phyloP scores from a whole-genome alignment of 2,329 filamentous ascomycete genomes.

The Chaetomiaceae sp. region DNA sequence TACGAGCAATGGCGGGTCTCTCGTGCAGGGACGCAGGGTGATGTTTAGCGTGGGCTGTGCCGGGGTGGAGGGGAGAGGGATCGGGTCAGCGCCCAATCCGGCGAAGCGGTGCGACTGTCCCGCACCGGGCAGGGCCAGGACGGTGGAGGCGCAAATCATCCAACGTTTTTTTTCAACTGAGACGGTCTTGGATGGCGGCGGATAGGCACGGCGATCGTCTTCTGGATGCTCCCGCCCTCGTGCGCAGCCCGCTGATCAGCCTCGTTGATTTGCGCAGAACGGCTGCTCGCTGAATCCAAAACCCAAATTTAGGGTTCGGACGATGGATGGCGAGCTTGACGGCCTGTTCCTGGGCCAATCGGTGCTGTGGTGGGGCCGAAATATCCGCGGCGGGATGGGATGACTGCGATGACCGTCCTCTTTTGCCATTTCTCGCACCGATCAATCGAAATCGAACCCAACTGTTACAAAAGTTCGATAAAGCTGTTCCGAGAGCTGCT shows the following conservation, averaged over 20 bases:
- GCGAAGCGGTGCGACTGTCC: constrained; percentile 6
- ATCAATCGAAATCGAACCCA: too few relatives aligned
- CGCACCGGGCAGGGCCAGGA: too few relatives aligned
- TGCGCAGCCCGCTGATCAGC: background rate
- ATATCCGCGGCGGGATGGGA: constrained; percentile 6
- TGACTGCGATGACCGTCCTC: background rate
- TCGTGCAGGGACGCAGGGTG: background rate
- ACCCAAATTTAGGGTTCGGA: constrained; percentile 1
- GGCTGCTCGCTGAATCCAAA: background rate
- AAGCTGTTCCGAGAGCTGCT: too few relatives aligned
- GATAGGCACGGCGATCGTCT: background rate
- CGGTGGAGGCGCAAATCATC: too few relatives aligned
- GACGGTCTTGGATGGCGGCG: background rate
- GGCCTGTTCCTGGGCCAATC: constrained; percentile 9
- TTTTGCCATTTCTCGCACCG: too few relatives aligned
- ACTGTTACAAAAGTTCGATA: too few relatives aligned
- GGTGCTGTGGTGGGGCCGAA: constrained; percentile 10
- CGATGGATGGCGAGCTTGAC: background rate
- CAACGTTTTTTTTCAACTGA: too few relatives aligned
- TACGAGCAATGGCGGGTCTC: background rate
- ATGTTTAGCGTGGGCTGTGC: constrained; percentile 5
- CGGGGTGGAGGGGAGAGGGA: too few relatives aligned
- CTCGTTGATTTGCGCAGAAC: background rate
- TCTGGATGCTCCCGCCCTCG: background rate
- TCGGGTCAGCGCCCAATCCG: constrained; percentile 1